Percentiles rank a stretch among this genome's conserved stretches.
Conservation (phyloP, 2,329 filamentous ascomycete species). For the Ophiostoma sp. region DNA sequence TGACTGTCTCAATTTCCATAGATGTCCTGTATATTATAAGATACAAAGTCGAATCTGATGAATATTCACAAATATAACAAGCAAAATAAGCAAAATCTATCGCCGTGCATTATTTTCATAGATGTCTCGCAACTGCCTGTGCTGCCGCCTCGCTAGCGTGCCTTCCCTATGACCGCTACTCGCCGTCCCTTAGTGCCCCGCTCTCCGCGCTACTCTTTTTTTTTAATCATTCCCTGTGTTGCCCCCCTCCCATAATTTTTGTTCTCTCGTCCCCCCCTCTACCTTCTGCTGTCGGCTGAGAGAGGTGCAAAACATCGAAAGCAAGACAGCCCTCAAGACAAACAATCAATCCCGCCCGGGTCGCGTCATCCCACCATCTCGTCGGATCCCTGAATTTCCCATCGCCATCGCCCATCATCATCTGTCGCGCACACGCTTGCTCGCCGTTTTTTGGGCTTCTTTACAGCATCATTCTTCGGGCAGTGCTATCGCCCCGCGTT, state of each 20-base stretch:
- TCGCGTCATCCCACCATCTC: not conserved
- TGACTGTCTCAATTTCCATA: not conserved
- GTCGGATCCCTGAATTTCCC: too few relatives aligned
- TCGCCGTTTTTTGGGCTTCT: not conserved
- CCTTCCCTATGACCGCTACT: constrained; percentile 15
- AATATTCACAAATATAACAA: too few relatives aligned
- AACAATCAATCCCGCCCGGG: not conserved
- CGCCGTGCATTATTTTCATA: too few relatives aligned
- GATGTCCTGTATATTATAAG: too few relatives aligned
- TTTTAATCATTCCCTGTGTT: constrained; percentile 6
- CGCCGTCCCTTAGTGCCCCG: constrained; percentile 22
- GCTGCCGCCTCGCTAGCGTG: constrained; percentile 9
- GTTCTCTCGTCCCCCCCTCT: constrained; percentile 12
- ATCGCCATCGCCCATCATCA: not conserved
- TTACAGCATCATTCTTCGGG: not conserved
- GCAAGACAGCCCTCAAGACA: not conserved
- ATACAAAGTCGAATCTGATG: too few relatives aligned
- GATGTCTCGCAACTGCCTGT: not conserved
- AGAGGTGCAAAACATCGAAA: constrained; percentile 8
- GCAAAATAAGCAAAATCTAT: too few relatives aligned
- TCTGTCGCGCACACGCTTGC: not conserved
- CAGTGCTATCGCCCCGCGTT: constrained; percentile 15
- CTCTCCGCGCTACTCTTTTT: constrained; percentile 25
- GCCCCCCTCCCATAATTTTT: constrained; percentile 20
- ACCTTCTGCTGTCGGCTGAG: constrained; percentile 8